These are phyloP conservation scores for Powellomyces hirtus DNA, from an alignment of 192 early-diverging fungal genomes.

Conservation along the genomic window DNA sequence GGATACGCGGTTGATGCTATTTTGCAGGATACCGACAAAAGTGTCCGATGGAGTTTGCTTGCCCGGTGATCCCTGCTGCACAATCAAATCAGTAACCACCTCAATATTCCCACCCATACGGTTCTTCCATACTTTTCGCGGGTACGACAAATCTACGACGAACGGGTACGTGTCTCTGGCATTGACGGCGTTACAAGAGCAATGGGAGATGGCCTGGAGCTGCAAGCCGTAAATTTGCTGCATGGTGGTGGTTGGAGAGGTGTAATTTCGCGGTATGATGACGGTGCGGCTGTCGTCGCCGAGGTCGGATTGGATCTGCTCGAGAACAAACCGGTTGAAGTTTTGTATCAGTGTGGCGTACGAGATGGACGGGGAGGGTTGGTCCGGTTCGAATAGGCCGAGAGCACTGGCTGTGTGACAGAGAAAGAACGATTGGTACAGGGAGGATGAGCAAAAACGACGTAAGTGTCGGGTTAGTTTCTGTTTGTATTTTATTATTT, in stretches of 20 bases:
- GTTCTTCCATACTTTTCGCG: constrained; percentile 45
- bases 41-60: not conserved
- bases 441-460: too few relatives aligned
- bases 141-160: constrained; percentile 81
- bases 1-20: constrained; percentile 59
- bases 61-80: not conserved
- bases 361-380: constrained; percentile 52
- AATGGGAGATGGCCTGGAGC: constrained; percentile 58
- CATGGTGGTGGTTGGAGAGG: constrained; percentile 14
- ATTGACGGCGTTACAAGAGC: constrained; percentile 65
- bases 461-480: too few relatives aligned
- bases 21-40: constrained; percentile 35
- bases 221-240: constrained; percentile 68
- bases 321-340: constrained; percentile 86
- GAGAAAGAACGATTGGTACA: too few relatives aligned
- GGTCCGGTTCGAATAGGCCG: constrained; percentile 85
- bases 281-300: constrained; percentile 34
- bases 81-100: too few relatives aligned
- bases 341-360: constrained; percentile 81
- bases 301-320: constrained; percentile 80
- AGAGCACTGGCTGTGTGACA: constrained; percentile 65
- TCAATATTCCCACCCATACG: not conserved
- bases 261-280: constrained; percentile 14
- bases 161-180: constrained; percentile 70
- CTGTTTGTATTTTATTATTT: not conserved